Base-by-base conservation (phyloP, 2,329 filamentous ascomycete species). In the Cladosporium sp. region DNA sequence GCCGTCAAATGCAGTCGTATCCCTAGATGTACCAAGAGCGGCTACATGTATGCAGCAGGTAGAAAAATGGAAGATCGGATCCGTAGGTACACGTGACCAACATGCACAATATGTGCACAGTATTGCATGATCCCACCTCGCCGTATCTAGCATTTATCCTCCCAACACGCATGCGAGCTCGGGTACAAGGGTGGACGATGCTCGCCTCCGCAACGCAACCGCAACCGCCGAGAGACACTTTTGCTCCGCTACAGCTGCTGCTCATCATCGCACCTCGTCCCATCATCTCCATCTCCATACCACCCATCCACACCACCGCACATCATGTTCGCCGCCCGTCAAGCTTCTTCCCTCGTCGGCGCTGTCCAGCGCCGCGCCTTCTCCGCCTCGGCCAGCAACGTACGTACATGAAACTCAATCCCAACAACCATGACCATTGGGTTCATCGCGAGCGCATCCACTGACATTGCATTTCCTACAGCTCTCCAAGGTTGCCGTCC, bases 401-500 rank as follows among this genome's bases (percentile, higher is more conserved):
- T 85, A 78, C 66, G 80, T 72, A 7, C 7, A 1, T 13, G 65
- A 32, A 62, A 51, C 58, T 68, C 64, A 63, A 64, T 63, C 34
- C 49, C 54, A 56, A 60, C 57, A 8, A 49, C 34, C 54, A 63
- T 54, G 63, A 65, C 49, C 54, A 53, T 57, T 62, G 39, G 18
- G 21, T 43, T 21, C 14, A 36, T 36, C 34, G 23, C 26, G 21
- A 60, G 30, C 58, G 32, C 57, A 25, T 48, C 32, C 32, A 28
- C 60, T 63, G 60, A 63, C 60, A 43, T 56, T 14, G 25, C 28
- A 25, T 30, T 21, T 23, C 60, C 16, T n/a, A 65, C 72, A 99
- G 95, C 88, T 93, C 78, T 96, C 93, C 83, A 98, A 98, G 88
- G 95, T 99, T 76, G 89, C 93, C 78, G 93, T 99, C 74, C 91